phyloP scores from a whole-genome alignment of 345 rosid genomes.

The Angophora floribunda region DNA sequence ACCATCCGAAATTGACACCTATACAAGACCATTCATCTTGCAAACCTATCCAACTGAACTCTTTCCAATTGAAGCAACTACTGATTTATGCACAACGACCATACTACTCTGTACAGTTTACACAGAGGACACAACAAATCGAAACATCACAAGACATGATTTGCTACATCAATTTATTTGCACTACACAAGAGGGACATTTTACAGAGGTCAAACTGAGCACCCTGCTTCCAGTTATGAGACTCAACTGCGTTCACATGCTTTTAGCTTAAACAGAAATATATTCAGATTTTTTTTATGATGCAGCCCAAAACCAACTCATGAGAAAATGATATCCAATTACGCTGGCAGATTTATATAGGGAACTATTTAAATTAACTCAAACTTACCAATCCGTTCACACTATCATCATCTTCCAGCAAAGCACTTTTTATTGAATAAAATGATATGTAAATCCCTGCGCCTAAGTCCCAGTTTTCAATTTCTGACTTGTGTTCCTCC shows the following conservation, averaged over 20 bases:
- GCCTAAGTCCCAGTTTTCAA: slow-evolving; percentile 95
- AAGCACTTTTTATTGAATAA: slow-evolving; percentile 56
- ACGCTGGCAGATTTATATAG: not conserved
- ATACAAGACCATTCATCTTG: not conserved
- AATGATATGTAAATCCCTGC: slow-evolving; percentile 79
- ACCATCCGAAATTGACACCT: not conserved
- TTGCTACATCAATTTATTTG: not conserved
- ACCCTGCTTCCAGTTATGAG: not conserved
- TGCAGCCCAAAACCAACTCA: not conserved
- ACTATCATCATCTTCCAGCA: slow-evolving; percentile 37
- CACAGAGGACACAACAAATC: not conserved
- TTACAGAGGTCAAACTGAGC: not conserved
- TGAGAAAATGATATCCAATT: not conserved
- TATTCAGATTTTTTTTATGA: not conserved
- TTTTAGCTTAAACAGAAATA: not conserved
- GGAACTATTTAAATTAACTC: not conserved
- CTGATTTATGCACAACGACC: not conserved
- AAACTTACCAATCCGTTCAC: slow-evolving; percentile 48
- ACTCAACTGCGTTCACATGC: not conserved
- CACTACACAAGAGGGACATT: not conserved
- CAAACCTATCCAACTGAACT: not conserved
- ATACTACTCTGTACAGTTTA: not conserved
- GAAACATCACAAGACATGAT: not conserved
- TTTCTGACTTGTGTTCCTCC: slow-evolving; percentile 90
- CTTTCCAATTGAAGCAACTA: not conserved